These are phyloP conservation scores for Lathyrus sativus DNA, from an alignment of 306 rosid genomes.

Conservation along the genomic window DNA sequence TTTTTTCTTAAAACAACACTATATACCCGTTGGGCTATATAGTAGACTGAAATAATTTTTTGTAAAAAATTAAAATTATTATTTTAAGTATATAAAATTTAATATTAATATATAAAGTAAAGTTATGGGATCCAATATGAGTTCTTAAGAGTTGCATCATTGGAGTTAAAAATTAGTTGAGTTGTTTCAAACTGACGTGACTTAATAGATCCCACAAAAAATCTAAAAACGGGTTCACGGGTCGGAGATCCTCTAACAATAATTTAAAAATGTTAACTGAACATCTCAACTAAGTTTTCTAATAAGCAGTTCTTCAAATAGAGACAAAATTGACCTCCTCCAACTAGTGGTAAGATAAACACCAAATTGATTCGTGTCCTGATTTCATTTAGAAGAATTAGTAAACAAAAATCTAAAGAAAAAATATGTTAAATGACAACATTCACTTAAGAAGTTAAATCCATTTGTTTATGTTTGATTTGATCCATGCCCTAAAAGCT, in stretches of 20 bases:
- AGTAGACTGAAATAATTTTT: too few relatives aligned
- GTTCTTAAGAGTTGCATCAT: too few relatives aligned
- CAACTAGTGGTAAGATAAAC: slow-evolving; percentile 2
- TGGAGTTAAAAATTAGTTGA: too few relatives aligned
- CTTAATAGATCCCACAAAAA: too few relatives aligned
- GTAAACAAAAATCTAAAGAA: slow-evolving; percentile 9
- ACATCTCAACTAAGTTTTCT: slow-evolving; percentile 12
- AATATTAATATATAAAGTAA: too few relatives aligned
- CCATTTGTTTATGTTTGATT: slow-evolving; percentile 10
- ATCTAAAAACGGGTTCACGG: too few relatives aligned
- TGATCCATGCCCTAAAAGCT: slow-evolving; percentile 1
- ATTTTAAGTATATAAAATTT: too few relatives aligned
- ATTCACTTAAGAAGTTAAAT: slow-evolving; percentile 9
- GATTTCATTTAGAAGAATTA: slow-evolving; percentile 6
- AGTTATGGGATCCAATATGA: too few relatives aligned
- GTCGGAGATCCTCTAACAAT: background rate
- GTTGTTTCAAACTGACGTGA: too few relatives aligned
- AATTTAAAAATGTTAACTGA: slow-evolving; percentile 1
- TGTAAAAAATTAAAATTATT: too few relatives aligned
- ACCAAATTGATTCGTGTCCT: slow-evolving; percentile 16
- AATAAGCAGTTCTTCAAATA: slow-evolving; percentile 14
- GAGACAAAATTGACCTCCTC: slow-evolving; percentile 17
- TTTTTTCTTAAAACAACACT: too few relatives aligned
- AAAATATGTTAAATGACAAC: slow-evolving; percentile 5
- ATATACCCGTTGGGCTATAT: too few relatives aligned